These are phyloP conservation scores for Aspergillus alliaceus DNA, from an alignment of 2,329 filamentous ascomycete species.

Conservation along the genomic window DNA sequence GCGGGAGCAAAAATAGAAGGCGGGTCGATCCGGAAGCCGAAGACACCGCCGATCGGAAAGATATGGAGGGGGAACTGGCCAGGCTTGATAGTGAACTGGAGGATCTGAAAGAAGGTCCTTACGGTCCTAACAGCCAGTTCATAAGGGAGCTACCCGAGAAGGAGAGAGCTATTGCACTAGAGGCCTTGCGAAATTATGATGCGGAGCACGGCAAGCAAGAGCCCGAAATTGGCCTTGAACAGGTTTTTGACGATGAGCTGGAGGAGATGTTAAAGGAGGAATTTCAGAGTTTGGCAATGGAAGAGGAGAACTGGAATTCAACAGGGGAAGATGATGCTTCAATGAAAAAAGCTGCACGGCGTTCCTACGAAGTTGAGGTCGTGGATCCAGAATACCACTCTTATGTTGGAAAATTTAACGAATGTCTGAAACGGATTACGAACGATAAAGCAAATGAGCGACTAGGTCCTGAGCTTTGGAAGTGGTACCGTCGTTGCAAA, in stretches of 20 bases:
- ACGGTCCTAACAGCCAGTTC: slow-evolving; percentile 44
- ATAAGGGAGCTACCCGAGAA: slow-evolving; percentile 43
- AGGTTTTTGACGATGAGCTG: slow-evolving; percentile 43
- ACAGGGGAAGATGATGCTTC: slow-evolving; percentile 20
- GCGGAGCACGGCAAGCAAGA: slow-evolving; percentile 32
- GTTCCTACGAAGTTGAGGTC: slow-evolving; percentile 33
- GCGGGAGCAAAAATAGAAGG: slow-evolving; percentile 34
- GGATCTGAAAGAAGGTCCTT: slow-evolving; percentile 42
- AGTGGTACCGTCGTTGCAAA: slow-evolving; percentile 52
- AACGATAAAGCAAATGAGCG: slow-evolving; percentile 29
- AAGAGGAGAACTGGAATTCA: slow-evolving; percentile 39
- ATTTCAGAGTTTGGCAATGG: slow-evolving; percentile 36
- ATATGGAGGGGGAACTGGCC: slow-evolving; percentile 38
- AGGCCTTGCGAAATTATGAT: slow-evolving; percentile 45
- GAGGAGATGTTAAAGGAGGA: slow-evolving; percentile 42
- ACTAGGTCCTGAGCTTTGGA: slow-evolving; percentile 46
- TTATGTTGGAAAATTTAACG: slow-evolving; percentile 43
- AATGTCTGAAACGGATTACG: slow-evolving; percentile 33
- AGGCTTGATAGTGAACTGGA: slow-evolving; percentile 43
- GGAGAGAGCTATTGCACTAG: slow-evolving; percentile 41
- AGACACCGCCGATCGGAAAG: slow-evolving; percentile 36
- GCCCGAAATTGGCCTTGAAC: slow-evolving; percentile 28
- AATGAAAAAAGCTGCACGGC: slow-evolving; percentile 14
- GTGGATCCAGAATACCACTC: slow-evolving; percentile 36
- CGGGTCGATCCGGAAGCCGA: slow-evolving; percentile 42